Evolutionary conservation across 164 flowering plant genomes (phyloP), one percentile per base, ranked within the genome.

Genomic region (Liriodendron chinense): DNA sequence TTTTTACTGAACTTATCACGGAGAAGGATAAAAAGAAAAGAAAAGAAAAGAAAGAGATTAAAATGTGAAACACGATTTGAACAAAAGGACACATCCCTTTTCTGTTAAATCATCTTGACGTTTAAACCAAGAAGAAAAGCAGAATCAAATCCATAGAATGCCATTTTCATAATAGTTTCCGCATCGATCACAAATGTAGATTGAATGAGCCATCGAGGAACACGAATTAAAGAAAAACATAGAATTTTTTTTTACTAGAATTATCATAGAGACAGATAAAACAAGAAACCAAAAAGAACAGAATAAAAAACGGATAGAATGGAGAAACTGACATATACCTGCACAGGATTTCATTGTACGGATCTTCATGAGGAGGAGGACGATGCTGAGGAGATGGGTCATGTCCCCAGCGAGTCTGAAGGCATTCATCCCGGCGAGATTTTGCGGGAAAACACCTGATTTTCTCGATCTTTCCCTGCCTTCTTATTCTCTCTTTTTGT

Each of bases 381-480:
- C 65, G 28, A 86, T 78, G 77, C 90, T 86, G 80, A 82, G 81
- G 78, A 86, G 84, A 69, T 87, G 90, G 81, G 86, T 84, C 85
- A 83, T 85, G 79, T 87, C 90, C 80, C 90, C 90, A 10, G 85
- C 85, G 13, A 87, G 78, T 48, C 90, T 80, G 79, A 87, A 86
- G 1, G 75, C 26, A 43, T 87, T 87, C 90, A 87, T 85, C 69
- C 57, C 34, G 65, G 5, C n/a, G 1, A 53, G 59, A 53, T 53
- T 53, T 53, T 1, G 59, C 0, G 18, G 59, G 18, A 53, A 53
- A 2, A 2, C 1, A 10, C 65, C 25, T 23, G 9, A 28, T 28
- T 62, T 62, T 25, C 47, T 72, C 57, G 61, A 21, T 34, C 23
- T 20, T 28, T 34, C 63, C 7, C 9, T 56, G 22, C 14, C 65